These are phyloP conservation scores for Fusarium metavorans DNA, from an alignment of 2,329 filamentous ascomycete genomes.

Conservation along the genomic window DNA sequence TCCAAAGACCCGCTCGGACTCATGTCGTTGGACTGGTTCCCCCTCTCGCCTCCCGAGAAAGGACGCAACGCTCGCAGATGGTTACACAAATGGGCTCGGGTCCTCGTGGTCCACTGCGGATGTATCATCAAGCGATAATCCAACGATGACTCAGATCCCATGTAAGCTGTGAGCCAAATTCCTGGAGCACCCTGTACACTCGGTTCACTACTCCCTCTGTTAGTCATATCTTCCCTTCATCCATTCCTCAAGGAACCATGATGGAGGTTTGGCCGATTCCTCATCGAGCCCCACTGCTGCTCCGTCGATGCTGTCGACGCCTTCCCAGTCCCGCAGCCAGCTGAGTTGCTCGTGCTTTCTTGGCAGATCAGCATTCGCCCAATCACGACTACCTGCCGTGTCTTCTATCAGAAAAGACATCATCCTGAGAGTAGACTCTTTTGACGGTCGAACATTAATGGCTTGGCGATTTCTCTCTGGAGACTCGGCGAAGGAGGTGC, in stretches of 20 bases:
- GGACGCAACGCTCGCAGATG: not conserved
- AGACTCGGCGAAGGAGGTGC: not conserved
- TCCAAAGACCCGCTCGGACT: too few relatives aligned
- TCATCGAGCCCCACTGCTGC: not conserved
- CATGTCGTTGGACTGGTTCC: too few relatives aligned
- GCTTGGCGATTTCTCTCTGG: not conserved
- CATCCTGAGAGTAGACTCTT: conserved; percentile 1
- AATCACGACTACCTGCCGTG: not conserved
- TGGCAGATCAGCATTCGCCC: conserved; percentile 7
- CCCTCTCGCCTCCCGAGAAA: too few relatives aligned
- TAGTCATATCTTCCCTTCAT: not conserved
- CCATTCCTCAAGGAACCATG: conserved; percentile 4
- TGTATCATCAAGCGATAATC: not conserved
- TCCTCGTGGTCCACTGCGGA: not conserved
- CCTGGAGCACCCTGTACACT: too few relatives aligned
- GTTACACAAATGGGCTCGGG: not conserved
- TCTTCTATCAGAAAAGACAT: not conserved
- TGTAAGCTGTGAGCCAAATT: not conserved
- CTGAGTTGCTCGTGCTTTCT: not conserved
- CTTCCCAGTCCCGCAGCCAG: conserved; percentile 12
- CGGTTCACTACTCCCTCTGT: not conserved
- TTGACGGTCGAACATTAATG: not conserved
- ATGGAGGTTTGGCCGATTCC: not conserved
- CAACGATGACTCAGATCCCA: not conserved
- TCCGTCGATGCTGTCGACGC: not conserved